Conservation (phyloP, 108 stramenopile species). For the Fistulifera solaris region DNA sequence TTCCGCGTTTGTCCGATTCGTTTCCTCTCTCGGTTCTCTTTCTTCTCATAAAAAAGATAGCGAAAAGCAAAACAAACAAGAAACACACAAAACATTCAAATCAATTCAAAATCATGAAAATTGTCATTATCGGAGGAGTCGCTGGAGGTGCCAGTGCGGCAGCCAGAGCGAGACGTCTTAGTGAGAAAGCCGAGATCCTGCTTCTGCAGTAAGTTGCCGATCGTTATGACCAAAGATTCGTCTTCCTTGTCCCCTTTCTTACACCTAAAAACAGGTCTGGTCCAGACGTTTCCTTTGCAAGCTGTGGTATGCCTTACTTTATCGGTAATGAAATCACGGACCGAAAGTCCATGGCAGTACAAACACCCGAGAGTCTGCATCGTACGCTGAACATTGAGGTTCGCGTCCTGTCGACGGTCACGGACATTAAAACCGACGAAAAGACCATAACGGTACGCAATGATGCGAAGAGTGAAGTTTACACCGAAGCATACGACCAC, state of each 20-base stretch:
- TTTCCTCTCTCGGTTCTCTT: too few relatives aligned
- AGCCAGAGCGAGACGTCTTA: slow-evolving; percentile 47
- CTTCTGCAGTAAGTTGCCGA: slow-evolving; percentile 24
- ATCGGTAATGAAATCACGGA: slow-evolving; percentile 60
- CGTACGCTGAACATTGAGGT: slow-evolving; percentile 49
- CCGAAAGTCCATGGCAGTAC: slow-evolving; percentile 54
- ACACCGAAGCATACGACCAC: slow-evolving; percentile 34
- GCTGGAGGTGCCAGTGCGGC: slow-evolving; percentile 64
- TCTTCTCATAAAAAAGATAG: too few relatives aligned
- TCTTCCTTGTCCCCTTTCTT: too few relatives aligned
- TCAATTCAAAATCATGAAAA: slow-evolving; percentile 21
- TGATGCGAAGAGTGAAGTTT: slow-evolving; percentile 17
- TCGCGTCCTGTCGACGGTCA: slow-evolving; percentile 43
- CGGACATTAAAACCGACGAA: slow-evolving; percentile 29
- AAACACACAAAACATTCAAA: too few relatives aligned
- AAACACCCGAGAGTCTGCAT: slow-evolving; percentile 48
- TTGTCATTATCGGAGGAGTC: slow-evolving; percentile 62
- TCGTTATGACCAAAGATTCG: too few relatives aligned
- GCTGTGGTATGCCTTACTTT: slow-evolving; percentile 69
- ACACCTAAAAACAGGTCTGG: slow-evolving; percentile 17
- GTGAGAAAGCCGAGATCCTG: slow-evolving; percentile 49
- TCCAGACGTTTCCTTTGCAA: slow-evolving; percentile 58
- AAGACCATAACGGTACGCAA: slow-evolving; percentile 31
- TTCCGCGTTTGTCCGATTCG: too few relatives aligned
- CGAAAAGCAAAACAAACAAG: too few relatives aligned